These are phyloP conservation scores for Dothiorella sarmentorum DNA, from an alignment of 2,329 filamentous ascomycete species.

Conservation along the genomic window DNA sequence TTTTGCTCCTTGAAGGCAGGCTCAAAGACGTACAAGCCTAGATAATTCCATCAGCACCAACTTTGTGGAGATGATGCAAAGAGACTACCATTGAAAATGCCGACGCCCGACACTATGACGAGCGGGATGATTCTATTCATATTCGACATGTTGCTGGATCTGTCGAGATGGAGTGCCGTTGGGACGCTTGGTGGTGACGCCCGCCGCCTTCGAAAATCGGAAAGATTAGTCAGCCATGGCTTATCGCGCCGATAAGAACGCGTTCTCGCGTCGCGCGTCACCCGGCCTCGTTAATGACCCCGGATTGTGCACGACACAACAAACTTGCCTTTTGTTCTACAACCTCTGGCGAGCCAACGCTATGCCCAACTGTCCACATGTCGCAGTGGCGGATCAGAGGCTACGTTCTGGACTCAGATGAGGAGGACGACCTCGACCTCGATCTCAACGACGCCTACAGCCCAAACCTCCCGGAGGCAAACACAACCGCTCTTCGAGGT, in stretches of 20 bases:
- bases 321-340: not conserved
- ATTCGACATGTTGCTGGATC: conserved; percentile 12
- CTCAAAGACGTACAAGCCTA: conserved; percentile 29
- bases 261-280: conserved; percentile 19
- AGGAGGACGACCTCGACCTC: conserved; percentile 38
- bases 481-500: not conserved
- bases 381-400: conserved; percentile 48
- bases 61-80: not conserved
- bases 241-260: not conserved
- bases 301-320: not conserved
- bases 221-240: not conserved
- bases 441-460: not conserved
- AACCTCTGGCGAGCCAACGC: conserved; percentile 23
- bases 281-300: conserved; percentile 17
- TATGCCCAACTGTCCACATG: conserved; percentile 41
- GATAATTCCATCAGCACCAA: not conserved
- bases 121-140: conserved; percentile 27
- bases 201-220: conserved; percentile 12
- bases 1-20: conserved; percentile 34
- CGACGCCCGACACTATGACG: conserved; percentile 30
- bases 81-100: conserved; percentile 26
- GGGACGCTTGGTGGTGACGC: conserved; percentile 1
- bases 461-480: not conserved
- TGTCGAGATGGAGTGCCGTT: not conserved
- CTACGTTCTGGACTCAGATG: conserved; percentile 51